These are phyloP conservation scores for Plantago major DNA, from an alignment of 257 asterid genomes.

Conservation along the genomic window DNA sequence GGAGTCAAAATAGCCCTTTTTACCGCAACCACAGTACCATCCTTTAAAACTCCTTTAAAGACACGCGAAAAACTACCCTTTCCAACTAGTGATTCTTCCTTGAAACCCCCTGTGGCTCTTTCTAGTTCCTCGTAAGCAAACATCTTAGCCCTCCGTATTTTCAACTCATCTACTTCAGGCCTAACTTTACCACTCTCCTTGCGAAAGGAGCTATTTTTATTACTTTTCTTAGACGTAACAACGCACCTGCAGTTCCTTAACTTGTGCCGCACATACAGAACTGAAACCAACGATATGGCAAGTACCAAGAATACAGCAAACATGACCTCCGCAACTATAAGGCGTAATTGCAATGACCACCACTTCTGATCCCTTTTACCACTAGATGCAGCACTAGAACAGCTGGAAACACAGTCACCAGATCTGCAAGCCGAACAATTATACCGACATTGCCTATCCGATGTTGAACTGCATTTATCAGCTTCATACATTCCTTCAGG, in stretches of 20 bases:
- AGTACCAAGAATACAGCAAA: constrained; percentile 65
- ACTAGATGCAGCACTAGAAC: constrained; percentile 29
- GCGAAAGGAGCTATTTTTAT: constrained; percentile 30
- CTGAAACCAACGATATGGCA: constrained; percentile 47
- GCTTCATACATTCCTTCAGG: constrained; percentile 64
- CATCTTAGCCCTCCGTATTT: constrained; percentile 73
- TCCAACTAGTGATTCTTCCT: constrained; percentile 75
- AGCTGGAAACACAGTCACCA: constrained; percentile 47
- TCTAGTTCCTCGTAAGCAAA: constrained; percentile 73
- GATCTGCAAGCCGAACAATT: constrained; percentile 69
- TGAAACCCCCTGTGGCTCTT: constrained; percentile 62
- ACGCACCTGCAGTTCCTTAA: constrained; percentile 74
- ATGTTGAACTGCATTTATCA: constrained; percentile 37
- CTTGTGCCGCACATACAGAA: constrained; percentile 60
- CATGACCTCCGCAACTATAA: constrained; percentile 65
- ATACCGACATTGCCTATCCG: constrained; percentile 60
- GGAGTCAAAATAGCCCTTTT: constrained; percentile 70
- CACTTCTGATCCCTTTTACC: constrained; percentile 37
- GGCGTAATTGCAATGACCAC: constrained; percentile 73
- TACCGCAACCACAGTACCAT: constrained; percentile 76
- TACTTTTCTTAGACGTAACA: constrained; percentile 29
- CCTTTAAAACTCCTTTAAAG: constrained; percentile 71
- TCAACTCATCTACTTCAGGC: constrained; percentile 65
- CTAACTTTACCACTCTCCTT: constrained; percentile 48
- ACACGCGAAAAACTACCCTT: constrained; percentile 91